A percentile compares a stretch with the other conserved stretches of the same genome.
These are phyloP conservation scores for Leishmania major DNA, from an alignment of 208 protist species.

Conservation along the genomic window DNA sequence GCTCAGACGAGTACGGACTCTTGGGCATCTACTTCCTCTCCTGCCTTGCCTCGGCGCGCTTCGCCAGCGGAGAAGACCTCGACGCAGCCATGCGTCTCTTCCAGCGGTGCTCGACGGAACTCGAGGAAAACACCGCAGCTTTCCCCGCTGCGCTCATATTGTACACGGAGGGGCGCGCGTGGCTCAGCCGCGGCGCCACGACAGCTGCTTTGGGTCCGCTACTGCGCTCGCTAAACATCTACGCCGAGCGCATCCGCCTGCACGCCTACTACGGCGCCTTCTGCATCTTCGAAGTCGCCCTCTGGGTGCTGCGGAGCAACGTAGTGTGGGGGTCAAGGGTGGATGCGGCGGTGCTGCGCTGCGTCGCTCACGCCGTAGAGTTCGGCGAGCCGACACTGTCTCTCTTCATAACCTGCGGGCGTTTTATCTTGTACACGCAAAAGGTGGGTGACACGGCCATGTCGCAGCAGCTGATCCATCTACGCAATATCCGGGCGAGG, in stretches of 20 bases:
- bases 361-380: constrained; percentile 36
- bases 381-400: constrained; percentile 41
- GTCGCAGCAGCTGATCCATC: constrained; percentile 33
- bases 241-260: constrained; percentile 29
- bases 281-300: constrained; percentile 42
- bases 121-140: constrained; percentile 11
- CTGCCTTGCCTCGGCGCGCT: constrained; percentile 26
- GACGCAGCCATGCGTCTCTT: constrained; percentile 29
- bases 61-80: constrained; percentile 29
- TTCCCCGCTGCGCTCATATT: constrained; percentile 10
- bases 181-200: constrained; percentile 31
- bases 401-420: constrained; percentile 51
- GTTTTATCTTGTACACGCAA: constrained; percentile 40
- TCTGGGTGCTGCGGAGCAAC: constrained; percentile 29
- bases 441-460: constrained; percentile 30
- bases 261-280: constrained; percentile 54
- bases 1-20: constrained; percentile 13
- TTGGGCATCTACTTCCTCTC: constrained; percentile 24
- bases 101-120: constrained; percentile 22
- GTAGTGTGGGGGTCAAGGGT: constrained; percentile 29
- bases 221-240: constrained; percentile 28
- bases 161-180: constrained; percentile 31
- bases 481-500: constrained; percentile 38
- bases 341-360: constrained; percentile 32
- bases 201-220: constrained; percentile 39